Conservation (phyloP, 139 green algal genomes). For the Picochlorum sp. region DNA sequence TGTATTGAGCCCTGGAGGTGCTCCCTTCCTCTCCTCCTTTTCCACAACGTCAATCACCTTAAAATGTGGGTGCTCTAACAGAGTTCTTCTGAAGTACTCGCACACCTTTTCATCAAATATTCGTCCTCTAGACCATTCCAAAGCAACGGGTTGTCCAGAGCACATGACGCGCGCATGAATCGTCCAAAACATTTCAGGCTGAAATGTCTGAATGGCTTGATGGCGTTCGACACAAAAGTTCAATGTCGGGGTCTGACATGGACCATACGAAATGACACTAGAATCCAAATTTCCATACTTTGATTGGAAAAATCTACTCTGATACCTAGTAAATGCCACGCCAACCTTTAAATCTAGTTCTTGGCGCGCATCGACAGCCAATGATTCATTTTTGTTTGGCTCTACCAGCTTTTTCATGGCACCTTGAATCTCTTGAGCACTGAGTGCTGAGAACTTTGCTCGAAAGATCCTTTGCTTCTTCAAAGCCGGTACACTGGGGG, state of each 20-base stretch:
- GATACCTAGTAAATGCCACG: slow-evolving; percentile 80
- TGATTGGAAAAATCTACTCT: slow-evolving; percentile 71
- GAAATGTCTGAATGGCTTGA: slow-evolving; percentile 54
- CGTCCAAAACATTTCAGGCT: slow-evolving; percentile 71
- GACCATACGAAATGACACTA: slow-evolving; percentile 72
- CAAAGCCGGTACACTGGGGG: not conserved
- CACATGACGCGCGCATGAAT: slow-evolving; percentile 38
- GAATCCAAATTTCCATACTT: slow-evolving; percentile 87
- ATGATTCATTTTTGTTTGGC: slow-evolving; percentile 69
- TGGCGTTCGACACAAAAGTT: slow-evolving; percentile 73
- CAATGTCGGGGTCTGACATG: slow-evolving; percentile 84
- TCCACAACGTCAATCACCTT: slow-evolving; percentile 39
- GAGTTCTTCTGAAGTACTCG: slow-evolving; percentile 24
- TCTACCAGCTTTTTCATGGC: slow-evolving; percentile 72
- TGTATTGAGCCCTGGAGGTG: slow-evolving; percentile 73
- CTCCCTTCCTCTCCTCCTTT: slow-evolving; percentile 49
- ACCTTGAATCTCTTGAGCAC: slow-evolving; percentile 51
- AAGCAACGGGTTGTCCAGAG: slow-evolving; percentile 28
- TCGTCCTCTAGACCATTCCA: slow-evolving; percentile 61
- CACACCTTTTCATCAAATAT: slow-evolving; percentile 62
- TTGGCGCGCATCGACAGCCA: slow-evolving; percentile 73
- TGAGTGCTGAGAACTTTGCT: slow-evolving; percentile 74
- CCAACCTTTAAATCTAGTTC: slow-evolving; percentile 78
- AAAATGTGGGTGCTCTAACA: slow-evolving; percentile 23
- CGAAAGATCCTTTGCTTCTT: slow-evolving; percentile 45